Percentiles rank a stretch among this genome's conserved stretches.
These are phyloP conservation scores for Peronosclerospora sorghi DNA, from an alignment of 352 stramenopile genomes.

Conservation along the genomic window DNA sequence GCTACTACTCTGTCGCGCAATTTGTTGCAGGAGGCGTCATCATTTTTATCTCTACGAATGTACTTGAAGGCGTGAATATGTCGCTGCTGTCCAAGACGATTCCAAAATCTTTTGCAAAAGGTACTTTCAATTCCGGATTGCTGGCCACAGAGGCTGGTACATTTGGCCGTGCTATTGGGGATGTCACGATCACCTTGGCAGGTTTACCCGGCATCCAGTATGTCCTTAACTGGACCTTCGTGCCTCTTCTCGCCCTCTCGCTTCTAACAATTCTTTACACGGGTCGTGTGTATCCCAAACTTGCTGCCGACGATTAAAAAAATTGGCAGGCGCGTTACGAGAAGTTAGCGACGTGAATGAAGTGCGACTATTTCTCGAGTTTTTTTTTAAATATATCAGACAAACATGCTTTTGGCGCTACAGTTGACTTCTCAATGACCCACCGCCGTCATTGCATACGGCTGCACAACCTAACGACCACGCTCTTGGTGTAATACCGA, in stretches of 20 bases:
- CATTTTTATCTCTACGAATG: conserved; percentile 89
- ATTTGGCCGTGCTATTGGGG: conserved; percentile 76
- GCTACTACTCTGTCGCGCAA: conserved; percentile 71
- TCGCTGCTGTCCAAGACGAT: conserved; percentile 90
- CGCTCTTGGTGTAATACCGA: conserved; percentile 87
- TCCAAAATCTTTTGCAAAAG: conserved; percentile 83
- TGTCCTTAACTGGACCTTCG: conserved; percentile 79
- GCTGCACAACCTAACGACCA: conserved; percentile 85
- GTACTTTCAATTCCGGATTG: conserved; percentile 91
- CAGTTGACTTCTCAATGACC: conserved; percentile 78
- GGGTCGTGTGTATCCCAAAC: conserved; percentile 52
- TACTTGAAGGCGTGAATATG: conserved; percentile 91
- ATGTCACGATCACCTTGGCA: conserved; percentile 77
- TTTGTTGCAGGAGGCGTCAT: conserved; percentile 84
- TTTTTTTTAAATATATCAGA: too few relatives aligned
- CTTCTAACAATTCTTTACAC: conserved; percentile 62
- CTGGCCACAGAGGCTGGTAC: conserved; percentile 90
- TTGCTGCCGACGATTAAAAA: conserved; percentile 42
- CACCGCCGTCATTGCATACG: conserved; percentile 96
- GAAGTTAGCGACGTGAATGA: too few relatives aligned
- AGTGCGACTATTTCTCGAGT: too few relatives aligned
- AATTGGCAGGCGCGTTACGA: background rate
- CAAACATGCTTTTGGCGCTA: too few relatives aligned
- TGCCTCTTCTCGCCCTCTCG: conserved; percentile 45
- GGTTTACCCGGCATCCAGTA: conserved; percentile 73